These are phyloP conservation scores for Acrodontium crateriforme DNA, from an alignment of 2,329 filamentous ascomycete species.

Conservation along the genomic window DNA sequence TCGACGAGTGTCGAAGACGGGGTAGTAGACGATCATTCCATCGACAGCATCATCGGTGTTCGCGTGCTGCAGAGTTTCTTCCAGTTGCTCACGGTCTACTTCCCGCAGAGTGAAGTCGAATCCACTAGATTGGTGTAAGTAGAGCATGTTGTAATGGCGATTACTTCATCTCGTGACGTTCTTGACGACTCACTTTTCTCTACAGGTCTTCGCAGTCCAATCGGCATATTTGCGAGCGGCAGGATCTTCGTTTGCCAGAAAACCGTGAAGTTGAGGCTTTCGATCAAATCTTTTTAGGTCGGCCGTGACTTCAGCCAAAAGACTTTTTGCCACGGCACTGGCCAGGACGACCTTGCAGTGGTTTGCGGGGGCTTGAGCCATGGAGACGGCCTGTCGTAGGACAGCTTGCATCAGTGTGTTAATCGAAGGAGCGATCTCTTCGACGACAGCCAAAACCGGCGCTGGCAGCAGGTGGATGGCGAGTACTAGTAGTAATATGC, in stretches of 20 bases:
- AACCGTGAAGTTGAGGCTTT: slow-evolving; percentile 72
- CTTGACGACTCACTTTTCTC: slow-evolving; percentile 65
- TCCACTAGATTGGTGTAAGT: slow-evolving; percentile 32
- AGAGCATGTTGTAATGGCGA: neutral
- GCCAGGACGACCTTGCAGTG: slow-evolving; percentile 89
- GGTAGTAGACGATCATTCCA: slow-evolving; percentile 95
- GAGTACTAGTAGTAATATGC: too few species aligned
- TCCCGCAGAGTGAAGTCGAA: slow-evolving; percentile 78
- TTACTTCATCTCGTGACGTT: neutral
- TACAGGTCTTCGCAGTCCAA: slow-evolving; percentile 92
- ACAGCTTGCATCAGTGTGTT: too few species aligned
- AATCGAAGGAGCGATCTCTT: too few species aligned
- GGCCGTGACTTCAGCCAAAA: slow-evolving; percentile 65
- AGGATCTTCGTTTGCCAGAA: slow-evolving; percentile 83
- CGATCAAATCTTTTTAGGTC: slow-evolving; percentile 59
- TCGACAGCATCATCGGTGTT: slow-evolving; percentile 68
- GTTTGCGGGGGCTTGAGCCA: slow-evolving; percentile 1
- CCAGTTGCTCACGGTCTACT: slow-evolving; percentile 75
- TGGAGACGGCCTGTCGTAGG: slow-evolving; percentile 4
- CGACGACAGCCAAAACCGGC: too few species aligned
- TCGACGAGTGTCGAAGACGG: slow-evolving; percentile 81
- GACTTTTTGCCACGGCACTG: slow-evolving; percentile 68
- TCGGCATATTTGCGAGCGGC: slow-evolving; percentile 88
- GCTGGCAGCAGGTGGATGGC: too few species aligned
- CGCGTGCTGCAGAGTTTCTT: slow-evolving; percentile 74